Base-by-base conservation (phyloP, 106 monocot species). In the Dendrobium chrysotoxum region DNA sequence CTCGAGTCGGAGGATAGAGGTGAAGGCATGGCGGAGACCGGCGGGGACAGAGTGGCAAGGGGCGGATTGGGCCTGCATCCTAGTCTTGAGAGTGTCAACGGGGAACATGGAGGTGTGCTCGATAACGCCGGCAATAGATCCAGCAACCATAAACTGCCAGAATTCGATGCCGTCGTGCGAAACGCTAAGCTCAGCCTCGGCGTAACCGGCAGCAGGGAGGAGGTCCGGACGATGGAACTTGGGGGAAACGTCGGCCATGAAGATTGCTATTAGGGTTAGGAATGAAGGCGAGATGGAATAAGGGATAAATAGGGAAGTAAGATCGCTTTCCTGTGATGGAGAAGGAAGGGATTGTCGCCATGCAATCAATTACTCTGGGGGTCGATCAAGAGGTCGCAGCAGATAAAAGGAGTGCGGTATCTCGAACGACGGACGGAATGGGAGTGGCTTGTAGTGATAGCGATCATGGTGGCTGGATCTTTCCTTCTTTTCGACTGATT, bases 51-150 rank as follows among this genome's bases (percentile, higher is more conserved):
- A 85, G 23, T 71, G 77, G 80, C 86, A 84, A 7, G 86, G 79
- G n/a, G 80, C 58, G 57, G 83, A 66, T 25, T 73, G 79, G 30
- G 89, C 86, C 75, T 97, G 97, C 88, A 97, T 92, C 10, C 90
- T 88, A 7, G 96, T 97, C 85, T 97, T 97, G 65, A 97, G 75
- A 35, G 96, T 97, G 79, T 97, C 96, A n/a, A 97, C 84, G 40
- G 96, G 96, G 85, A 97, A 97, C 96, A 97, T 94, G 79, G 96
- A 92, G 47, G 88, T 87, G 89, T 97, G 96, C 78, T 97, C 96
- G 57, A 97, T 86, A 53, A 93, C 74, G 35, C 96, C 96, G 82
- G 96, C 96, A 74, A 94, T 75, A 80, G 94, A 94, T 20, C 96
- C 96, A 42, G 94, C 92, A 41, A 90, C 82, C 96, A 97, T 94